Evolutionary conservation across 768 basidiomycete genomes (phyloP).

Genomic region (Cyclocybe aegerita): DNA sequence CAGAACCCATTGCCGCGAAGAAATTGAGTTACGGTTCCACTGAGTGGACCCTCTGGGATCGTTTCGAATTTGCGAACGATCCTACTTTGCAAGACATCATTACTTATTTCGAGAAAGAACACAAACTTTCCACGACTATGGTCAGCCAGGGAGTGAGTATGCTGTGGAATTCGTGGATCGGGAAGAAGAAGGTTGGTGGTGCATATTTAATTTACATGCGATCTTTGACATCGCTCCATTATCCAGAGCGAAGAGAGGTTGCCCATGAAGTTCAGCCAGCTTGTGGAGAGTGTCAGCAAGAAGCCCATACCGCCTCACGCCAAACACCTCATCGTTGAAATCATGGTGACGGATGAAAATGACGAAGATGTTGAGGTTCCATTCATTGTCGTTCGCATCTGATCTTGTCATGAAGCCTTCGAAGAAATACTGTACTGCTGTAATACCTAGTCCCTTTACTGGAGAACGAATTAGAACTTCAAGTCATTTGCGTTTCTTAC

Average conservation of each 20-base stretch:
- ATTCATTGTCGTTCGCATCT: conserved; percentile 76
- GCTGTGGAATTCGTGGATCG: conserved; percentile 95
- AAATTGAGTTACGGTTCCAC: conserved; percentile 87
- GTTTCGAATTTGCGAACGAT: conserved; percentile 89
- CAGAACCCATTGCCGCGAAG: conserved; percentile 88
- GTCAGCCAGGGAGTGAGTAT: conserved; percentile 97
- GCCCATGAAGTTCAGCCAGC: conserved; percentile 84
- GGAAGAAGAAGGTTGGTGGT: conserved; percentile 81
- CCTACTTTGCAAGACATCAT: conserved; percentile 87
- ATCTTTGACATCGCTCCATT: background rate
- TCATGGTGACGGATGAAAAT: conserved; percentile 91
- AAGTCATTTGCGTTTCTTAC: conserved; percentile 1
- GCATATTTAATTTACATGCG: background rate
- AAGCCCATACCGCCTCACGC: conserved; percentile 84
- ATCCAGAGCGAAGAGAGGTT: conserved; percentile 81
- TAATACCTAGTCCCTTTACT: background rate
- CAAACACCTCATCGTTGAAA: conserved; percentile 87
- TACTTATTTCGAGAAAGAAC: conserved; percentile 77
- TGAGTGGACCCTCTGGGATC: conserved; percentile 99
- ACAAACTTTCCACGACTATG: conserved; percentile 91
- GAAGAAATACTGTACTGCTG: conserved; percentile 2
- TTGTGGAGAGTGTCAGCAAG: conserved; percentile 94
- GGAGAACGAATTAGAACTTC: conserved; percentile 1
- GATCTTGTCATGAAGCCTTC: conserved; percentile 13
- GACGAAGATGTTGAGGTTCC: conserved; percentile 96